These are phyloP conservation scores for Nissolia schottii DNA, from an alignment of 306 rosid species.

Conservation along the genomic window DNA sequence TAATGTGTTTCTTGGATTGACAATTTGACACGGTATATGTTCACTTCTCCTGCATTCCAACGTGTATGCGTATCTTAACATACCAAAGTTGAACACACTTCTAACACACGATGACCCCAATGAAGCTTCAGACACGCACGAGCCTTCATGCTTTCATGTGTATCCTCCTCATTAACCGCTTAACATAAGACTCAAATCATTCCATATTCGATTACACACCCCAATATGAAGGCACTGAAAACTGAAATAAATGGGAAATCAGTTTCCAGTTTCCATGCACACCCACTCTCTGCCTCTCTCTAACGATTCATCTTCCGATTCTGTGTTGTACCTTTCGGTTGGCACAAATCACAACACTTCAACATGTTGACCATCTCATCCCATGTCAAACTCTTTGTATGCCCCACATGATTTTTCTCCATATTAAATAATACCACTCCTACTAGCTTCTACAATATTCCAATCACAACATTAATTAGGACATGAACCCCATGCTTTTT, in stretches of 20 bases:
- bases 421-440: neutral
- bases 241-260: neutral
- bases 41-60: too few species aligned
- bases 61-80: neutral
- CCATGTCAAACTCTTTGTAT: neutral
- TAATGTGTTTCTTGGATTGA: too few species aligned
- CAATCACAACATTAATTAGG: neutral
- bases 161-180: neutral
- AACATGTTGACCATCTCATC: neutral
- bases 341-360: neutral
- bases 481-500: slow-evolving; percentile 34
- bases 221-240: neutral
- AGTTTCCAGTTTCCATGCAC: neutral
- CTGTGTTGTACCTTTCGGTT: neutral
- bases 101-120: neutral
- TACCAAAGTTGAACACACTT: neutral
- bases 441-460: neutral
- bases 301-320: neutral
- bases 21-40: too few species aligned
- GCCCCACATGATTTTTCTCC: neutral
- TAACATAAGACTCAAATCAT: neutral
- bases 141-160: neutral
- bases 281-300: neutral
- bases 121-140: neutral
- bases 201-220: neutral